phyloP scores from a whole-genome alignment of 495 filamentous ascomycete species.

The Tuber indicum region DNA sequence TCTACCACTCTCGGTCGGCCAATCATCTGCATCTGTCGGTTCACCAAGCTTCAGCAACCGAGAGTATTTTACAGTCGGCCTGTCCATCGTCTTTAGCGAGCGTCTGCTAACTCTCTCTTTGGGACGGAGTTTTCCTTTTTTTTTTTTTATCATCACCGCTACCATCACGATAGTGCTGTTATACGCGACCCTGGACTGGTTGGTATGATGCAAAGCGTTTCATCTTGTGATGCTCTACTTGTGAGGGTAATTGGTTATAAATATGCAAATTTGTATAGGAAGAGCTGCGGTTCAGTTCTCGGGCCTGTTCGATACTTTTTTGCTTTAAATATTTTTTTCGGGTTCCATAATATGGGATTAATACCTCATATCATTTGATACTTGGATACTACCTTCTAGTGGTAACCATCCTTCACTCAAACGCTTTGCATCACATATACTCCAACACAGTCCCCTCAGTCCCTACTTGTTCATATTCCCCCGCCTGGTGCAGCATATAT shows the following conservation, averaged over 20 bases:
- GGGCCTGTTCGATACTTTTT: too few relatives aligned
- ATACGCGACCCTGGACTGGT: constrained; percentile 13
- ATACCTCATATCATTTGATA: too few relatives aligned
- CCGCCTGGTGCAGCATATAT: constrained; percentile 24
- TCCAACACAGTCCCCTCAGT: constrained; percentile 7
- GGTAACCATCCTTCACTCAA: too few relatives aligned
- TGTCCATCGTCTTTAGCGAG: background rate
- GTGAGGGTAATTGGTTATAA: too few relatives aligned
- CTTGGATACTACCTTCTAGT: too few relatives aligned
- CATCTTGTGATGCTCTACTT: too few relatives aligned
- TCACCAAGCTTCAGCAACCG: background rate
- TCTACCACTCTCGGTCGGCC: background rate
- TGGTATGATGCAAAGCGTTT: constrained; percentile 7
- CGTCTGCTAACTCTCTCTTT: background rate
- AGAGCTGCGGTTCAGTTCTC: too few relatives aligned
- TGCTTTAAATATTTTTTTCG: too few relatives aligned
- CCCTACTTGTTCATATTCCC: constrained; percentile 14
- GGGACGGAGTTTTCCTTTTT: background rate
- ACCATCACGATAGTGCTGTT: background rate
- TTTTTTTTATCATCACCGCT: background rate
- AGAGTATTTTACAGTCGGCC: background rate
- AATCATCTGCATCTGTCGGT: constrained; percentile 1
- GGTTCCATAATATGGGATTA: too few relatives aligned
- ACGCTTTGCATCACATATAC: constrained; percentile 1
- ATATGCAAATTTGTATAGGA: too few relatives aligned